These are phyloP conservation scores for Blastobotrys aristatus DNA, from an alignment of 1,139 yeast genomes.

Conservation along the genomic window DNA sequence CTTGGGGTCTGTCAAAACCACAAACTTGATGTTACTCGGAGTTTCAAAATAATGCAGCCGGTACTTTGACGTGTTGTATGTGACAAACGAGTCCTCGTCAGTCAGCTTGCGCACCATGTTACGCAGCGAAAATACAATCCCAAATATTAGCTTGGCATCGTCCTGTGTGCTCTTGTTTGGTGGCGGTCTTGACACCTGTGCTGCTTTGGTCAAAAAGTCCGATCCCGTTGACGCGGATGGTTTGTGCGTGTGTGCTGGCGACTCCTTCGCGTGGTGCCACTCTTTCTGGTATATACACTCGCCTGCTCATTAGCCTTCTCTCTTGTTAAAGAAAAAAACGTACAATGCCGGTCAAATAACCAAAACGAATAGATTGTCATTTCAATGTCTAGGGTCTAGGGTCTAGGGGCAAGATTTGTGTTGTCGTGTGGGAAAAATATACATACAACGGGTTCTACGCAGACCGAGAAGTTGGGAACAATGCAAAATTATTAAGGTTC, in stretches of 20 bases:
- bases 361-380: slow-evolving; percentile 67
- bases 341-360: slow-evolving; percentile 84
- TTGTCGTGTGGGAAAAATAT: background rate
- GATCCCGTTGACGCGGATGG: slow-evolving; percentile 11
- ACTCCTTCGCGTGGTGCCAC: slow-evolving; percentile 27
- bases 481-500: too few relatives aligned
- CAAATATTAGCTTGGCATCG: slow-evolving; percentile 78
- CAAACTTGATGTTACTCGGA: slow-evolving; percentile 70
- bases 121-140: slow-evolving; percentile 76
- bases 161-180: slow-evolving; percentile 30
- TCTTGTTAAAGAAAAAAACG: slow-evolving; percentile 19
- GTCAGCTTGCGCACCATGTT: slow-evolving; percentile 66
- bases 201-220: slow-evolving; percentile 11
- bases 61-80: slow-evolving; percentile 68
- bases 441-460: too few relatives aligned
- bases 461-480: too few relatives aligned
- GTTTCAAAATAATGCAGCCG: slow-evolving; percentile 78
- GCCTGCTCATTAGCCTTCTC: slow-evolving; percentile 22
- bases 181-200: slow-evolving; percentile 11
- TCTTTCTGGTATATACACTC: slow-evolving; percentile 33
- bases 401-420: background rate
- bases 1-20: slow-evolving; percentile 62
- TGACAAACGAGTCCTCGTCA: slow-evolving; percentile 49
- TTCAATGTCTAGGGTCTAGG: background rate
- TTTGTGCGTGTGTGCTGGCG: slow-evolving; percentile 13